Evolutionary conservation across 495 filamentous ascomycete genomes (phyloP), one percentile per base, ranked within the genome.

Genomic region (Neurospora sp.): DNA sequence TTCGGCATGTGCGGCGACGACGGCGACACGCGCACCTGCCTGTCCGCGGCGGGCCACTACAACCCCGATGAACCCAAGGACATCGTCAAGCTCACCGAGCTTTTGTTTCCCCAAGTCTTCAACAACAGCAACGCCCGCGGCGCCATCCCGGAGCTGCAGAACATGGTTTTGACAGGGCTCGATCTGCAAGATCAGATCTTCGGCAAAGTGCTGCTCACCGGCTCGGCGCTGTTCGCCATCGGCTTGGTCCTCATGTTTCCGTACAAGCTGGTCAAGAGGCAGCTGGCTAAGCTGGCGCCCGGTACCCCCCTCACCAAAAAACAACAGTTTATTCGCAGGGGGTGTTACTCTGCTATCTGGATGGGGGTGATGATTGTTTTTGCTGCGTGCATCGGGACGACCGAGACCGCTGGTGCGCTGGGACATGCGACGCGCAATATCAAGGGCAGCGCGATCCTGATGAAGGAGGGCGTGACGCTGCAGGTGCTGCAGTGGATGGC

Each of bases 401-500:
- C 69, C 10, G 75, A 78, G 73, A 69, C 75, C 0, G 76, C 74
- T 0, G 75, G 70, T 5, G 77, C 74, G 14, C 70, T 81, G 38
- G 61, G 78, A 22, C 74, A 72, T 39, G 71, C 75, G 38, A 70
- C 76, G 9, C 31, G 7, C 0, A 70, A 71, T 8, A 74, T 74
- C 20, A 68, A 69, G 20, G 71, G 73, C 12, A 39, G 59, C 7
- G 27, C 70, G 16, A 74, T 81, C 22, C 39, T 76, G 27, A 77
- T 80, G 45, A 71, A 75, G 35, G 45, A 71, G 1, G 79, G 79
- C 0, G 73, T 71, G 8, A 77, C 78, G 16, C 53, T 81, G 68
- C 78, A 79, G 78, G 78, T 81, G 38, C 39, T 80, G 70, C 79
- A 81, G 78, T 81, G 79, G 79, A 74, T 78, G 68, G 70, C 74